A percentile compares a stretch with the other conserved stretches of the same genome.
Conservation (phyloP, 805 yeast species). For the Yamadazyma nakazawae region DNA sequence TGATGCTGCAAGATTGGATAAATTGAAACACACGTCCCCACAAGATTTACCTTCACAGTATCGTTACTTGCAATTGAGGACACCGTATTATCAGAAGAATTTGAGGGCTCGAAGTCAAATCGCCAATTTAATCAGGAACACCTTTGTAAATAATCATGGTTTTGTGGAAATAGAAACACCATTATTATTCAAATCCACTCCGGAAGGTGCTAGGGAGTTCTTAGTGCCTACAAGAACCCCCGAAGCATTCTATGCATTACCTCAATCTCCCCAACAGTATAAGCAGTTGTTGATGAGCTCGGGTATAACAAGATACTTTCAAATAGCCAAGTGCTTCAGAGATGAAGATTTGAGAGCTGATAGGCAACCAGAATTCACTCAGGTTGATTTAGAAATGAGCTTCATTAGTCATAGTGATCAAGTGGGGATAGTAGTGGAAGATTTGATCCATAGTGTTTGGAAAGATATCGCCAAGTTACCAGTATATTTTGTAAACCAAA, state of each 20-base stretch:
- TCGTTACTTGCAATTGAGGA: slow-evolving; percentile 77
- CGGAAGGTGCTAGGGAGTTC: slow-evolving; percentile 97
- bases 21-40: slow-evolving; percentile 47
- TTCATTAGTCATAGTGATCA: slow-evolving; percentile 64
- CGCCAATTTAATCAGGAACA: slow-evolving; percentile 44
- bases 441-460: slow-evolving; percentile 58
- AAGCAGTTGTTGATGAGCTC: slow-evolving; percentile 94
- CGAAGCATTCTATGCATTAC: slow-evolving; percentile 74
- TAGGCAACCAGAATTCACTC: slow-evolving; percentile 97
- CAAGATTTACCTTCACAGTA: slow-evolving; percentile 72
- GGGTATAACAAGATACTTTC: slow-evolving; percentile 83
- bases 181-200: slow-evolving; percentile 87
- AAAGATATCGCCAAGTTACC: slow-evolving; percentile 37
- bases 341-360: slow-evolving; percentile 95
- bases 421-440: slow-evolving; percentile 64
- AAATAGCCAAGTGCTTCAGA: slow-evolving; percentile 89
- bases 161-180: slow-evolving; percentile 94
- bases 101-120: slow-evolving; percentile 56
- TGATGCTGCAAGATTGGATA: slow-evolving; percentile 65
- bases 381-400: slow-evolving; percentile 92
- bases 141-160: slow-evolving; percentile 32
- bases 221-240: slow-evolving; percentile 81
- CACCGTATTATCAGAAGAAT: slow-evolving; percentile 52
- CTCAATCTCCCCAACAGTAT: slow-evolving; percentile 98
- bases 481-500: slow-evolving; percentile 33